Conservation (phyloP, 2,329 filamentous ascomycete genomes). For the Diplodia mutila region DNA sequence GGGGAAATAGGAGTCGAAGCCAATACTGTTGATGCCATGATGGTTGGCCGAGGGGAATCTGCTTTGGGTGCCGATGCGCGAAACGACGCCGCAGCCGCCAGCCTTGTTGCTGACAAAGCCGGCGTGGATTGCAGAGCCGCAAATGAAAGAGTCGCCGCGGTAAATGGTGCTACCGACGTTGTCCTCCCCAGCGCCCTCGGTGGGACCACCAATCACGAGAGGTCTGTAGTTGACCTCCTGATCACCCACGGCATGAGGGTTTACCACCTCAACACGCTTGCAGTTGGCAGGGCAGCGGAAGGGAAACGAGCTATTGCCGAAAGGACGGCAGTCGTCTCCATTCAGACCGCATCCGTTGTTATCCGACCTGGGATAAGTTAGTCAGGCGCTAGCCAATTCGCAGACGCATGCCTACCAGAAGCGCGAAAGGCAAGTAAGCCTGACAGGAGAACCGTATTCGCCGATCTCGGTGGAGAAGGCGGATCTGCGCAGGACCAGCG, state of each 20-base stretch:
- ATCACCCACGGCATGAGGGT: conserved; percentile 75
- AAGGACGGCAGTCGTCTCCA: conserved; percentile 75
- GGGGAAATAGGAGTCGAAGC: conserved; percentile 88
- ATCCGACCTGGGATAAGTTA: conserved; percentile 43
- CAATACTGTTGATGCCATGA: conserved; percentile 76
- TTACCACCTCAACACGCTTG: conserved; percentile 65
- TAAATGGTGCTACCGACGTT: conserved; percentile 64
- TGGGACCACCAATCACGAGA: conserved; percentile 59
- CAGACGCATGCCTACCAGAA: conserved; percentile 62
- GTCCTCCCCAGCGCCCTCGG: conserved; percentile 41
- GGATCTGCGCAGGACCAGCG: conserved; percentile 68
- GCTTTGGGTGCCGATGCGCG: conserved; percentile 69
- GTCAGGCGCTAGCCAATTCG: background rate
- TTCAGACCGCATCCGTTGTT: conserved; percentile 76
- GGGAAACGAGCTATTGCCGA: conserved; percentile 68
- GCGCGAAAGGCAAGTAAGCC: conserved; percentile 68
- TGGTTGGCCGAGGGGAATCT: conserved; percentile 66
- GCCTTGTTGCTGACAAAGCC: conserved; percentile 71
- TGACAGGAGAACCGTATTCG: conserved; percentile 67
- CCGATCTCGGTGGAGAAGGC: conserved; percentile 64
- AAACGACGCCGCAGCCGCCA: conserved; percentile 82
- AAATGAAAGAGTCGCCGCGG: conserved; percentile 87
- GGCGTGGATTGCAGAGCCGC: conserved; percentile 80
- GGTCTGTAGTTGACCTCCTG: conserved; percentile 61
- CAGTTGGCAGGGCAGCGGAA: conserved; percentile 79